Base-by-base conservation (phyloP, 495 filamentous ascomycete species). In the Aspergillus panamensis region DNA sequence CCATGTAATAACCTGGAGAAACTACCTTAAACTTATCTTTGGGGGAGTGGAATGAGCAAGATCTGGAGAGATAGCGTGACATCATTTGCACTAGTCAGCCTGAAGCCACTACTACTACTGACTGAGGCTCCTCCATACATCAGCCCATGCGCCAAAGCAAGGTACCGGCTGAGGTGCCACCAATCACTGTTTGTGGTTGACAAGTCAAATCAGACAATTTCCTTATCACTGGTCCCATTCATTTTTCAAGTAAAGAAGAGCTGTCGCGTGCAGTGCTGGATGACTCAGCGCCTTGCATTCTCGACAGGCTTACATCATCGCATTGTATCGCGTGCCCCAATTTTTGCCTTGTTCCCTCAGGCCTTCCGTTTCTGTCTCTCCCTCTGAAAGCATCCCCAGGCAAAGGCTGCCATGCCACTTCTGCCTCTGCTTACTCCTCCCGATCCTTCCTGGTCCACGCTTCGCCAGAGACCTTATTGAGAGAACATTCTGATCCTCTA, bases 271-370 rank as follows among this genome's bases (percentile, higher is more conserved):
- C 16, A 16, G 42, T 5, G 10, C 6, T 21, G 19, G 42, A 45
- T 45, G 42, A 45, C 42, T 45, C 42, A 45, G n/a, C 42, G 9
- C 17, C 35, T 39, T 20, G 9, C 16, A 17, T 45, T 45, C 17
- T 9, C 16, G 42, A 17, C 42, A 20, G 42, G 35, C 42, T 45
- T 45, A 45, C 42, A 45, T 45, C 42, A 45, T 45, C 42, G 42
- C 42, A 45, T 16, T 7, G n/a, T n/a, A 45, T 45, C 42, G 42
- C 42, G n/a, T 45, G 42, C 42, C 42, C 17, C 42, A 20, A 45
- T 20, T 17, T 10, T 21, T 45, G 42, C 42, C 17, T 20, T 25
- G 25, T 25, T 25, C 17, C n/a, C 42, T n/a, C 35, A 39, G 35
- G 35, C 35, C 25, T 25, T 25, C 25, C 25, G 25, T 25, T 25